Evolutionary conservation across 768 basidiomycete species (phyloP).

Genomic region (Lentinula raphanica): DNA sequence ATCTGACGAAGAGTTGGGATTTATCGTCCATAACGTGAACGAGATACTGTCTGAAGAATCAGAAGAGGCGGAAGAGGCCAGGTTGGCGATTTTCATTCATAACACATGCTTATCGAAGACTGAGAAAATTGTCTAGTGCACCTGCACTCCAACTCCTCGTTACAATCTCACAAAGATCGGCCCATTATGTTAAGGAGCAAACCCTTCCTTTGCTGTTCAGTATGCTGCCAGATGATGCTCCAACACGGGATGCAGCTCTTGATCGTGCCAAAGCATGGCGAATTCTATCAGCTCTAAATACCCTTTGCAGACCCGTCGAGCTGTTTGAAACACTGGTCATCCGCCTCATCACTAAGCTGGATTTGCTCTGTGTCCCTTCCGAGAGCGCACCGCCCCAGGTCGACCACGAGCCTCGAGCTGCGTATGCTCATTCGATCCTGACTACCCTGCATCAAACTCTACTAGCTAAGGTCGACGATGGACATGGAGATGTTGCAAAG

Average conservation of each 20-base stretch:
- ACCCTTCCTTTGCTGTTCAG: constrained; percentile 80
- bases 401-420: constrained; percentile 60
- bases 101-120: not conserved
- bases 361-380: constrained; percentile 49
- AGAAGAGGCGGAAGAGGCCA: constrained; percentile 51
- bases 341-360: constrained; percentile 72
- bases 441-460: constrained; percentile 63
- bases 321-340: constrained; percentile 85
- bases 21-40: constrained; percentile 71
- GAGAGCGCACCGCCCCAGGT: constrained; percentile 13
- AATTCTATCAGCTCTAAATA: constrained; percentile 60
- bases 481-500: constrained; percentile 71
- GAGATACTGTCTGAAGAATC: constrained; percentile 55
- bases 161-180: constrained; percentile 50
- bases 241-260: constrained; percentile 43
- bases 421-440: constrained; percentile 84
- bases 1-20: constrained; percentile 68
- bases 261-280: constrained; percentile 66
- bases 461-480: constrained; percentile 34
- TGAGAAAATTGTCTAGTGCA: constrained; percentile 34
- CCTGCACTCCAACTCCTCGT: constrained; percentile 59
- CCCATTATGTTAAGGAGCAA: constrained; percentile 62
- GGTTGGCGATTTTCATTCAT: constrained; percentile 26
- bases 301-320: constrained; percentile 64
- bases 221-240: constrained; percentile 64